A percentile compares a stretch with the other conserved stretches of the same genome.
phyloP scores from a whole-genome alignment of 2,329 filamentous ascomycete genomes.

The Penicillium sp. region DNA sequence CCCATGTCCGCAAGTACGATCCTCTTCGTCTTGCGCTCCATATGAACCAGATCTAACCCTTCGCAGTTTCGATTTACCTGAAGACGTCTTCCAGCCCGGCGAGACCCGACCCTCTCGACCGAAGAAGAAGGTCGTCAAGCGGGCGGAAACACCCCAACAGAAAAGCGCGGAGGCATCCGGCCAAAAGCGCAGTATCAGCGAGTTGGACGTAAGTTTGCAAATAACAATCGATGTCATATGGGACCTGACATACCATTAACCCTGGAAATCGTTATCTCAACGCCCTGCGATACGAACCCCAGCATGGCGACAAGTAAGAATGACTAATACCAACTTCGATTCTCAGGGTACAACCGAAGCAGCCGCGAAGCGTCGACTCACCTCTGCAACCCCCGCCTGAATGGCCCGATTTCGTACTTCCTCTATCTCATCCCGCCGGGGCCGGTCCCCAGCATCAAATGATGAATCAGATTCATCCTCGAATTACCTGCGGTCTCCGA shows the following conservation, averaged over 20 bases:
- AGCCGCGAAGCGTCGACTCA: constrained; percentile 35
- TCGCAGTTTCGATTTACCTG: constrained; percentile 74
- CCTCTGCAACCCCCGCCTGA: constrained; percentile 36
- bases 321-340: constrained; percentile 33
- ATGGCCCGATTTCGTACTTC: background rate
- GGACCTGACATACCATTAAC: constrained; percentile 24
- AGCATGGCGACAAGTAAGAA: constrained; percentile 23
- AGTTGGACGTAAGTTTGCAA: constrained; percentile 43
- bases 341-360: constrained; percentile 29
- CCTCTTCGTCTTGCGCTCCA: background rate
- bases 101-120: constrained; percentile 65
- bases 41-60: constrained; percentile 17
- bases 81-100: constrained; percentile 78
- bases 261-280: constrained; percentile 22
- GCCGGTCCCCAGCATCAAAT: constrained; percentile 28
- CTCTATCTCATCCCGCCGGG: constrained; percentile 25
- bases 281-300: constrained; percentile 15
- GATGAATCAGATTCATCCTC: background rate
- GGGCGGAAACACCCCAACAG: constrained; percentile 33
- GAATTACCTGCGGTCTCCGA: constrained; percentile 19
- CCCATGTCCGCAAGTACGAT: constrained; percentile 79
- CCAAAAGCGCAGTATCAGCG: constrained; percentile 41
- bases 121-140: constrained; percentile 51
- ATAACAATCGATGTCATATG: constrained; percentile 24
- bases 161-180: constrained; percentile 30